phyloP scores from a whole-genome alignment of 179 eudicot species.

The Corrigiola litoralis region DNA sequence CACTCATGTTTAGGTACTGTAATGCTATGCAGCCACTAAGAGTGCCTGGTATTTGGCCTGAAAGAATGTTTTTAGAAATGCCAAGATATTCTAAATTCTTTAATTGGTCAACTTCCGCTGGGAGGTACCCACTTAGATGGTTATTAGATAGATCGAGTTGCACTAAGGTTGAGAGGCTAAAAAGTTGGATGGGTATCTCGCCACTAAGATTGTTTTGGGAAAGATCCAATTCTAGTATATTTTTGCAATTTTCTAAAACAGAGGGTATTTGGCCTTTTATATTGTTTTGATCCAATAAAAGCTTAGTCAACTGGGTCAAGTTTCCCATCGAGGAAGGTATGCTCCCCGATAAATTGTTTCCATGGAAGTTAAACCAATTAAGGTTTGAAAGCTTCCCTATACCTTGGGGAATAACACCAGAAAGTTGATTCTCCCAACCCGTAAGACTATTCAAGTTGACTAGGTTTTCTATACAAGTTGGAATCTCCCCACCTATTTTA shows the following conservation, averaged over 20 bases:
- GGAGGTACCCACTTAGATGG: slow-evolving; percentile 19
- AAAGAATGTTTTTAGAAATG: slow-evolving; percentile 24
- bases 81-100: not conserved
- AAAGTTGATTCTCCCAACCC: slow-evolving; percentile 9
- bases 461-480: slow-evolving; percentile 21
- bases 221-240: slow-evolving; percentile 9
- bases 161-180: not conserved
- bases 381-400: slow-evolving; percentile 23
- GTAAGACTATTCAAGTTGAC: not conserved
- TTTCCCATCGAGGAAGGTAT: slow-evolving; percentile 32
- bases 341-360: slow-evolving; percentile 20
- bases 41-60: slow-evolving; percentile 24
- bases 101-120: slow-evolving; percentile 11
- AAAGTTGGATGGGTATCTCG: slow-evolving; percentile 12
- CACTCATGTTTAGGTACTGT: slow-evolving; percentile 1
- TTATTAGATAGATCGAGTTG: slow-evolving; percentile 21
- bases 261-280: slow-evolving; percentile 28
- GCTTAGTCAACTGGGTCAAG: slow-evolving; percentile 10
- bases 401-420: slow-evolving; percentile 17
- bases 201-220: slow-evolving; percentile 27
- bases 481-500: slow-evolving; percentile 23
- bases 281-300: slow-evolving; percentile 11
- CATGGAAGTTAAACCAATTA: not conserved
- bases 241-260: slow-evolving; percentile 23
- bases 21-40: slow-evolving; percentile 16